Percentiles rank a stretch among this genome's conserved stretches.
phyloP scores from a whole-genome alignment of 208 protist genomes.

The Crithidia thermophila region DNA sequence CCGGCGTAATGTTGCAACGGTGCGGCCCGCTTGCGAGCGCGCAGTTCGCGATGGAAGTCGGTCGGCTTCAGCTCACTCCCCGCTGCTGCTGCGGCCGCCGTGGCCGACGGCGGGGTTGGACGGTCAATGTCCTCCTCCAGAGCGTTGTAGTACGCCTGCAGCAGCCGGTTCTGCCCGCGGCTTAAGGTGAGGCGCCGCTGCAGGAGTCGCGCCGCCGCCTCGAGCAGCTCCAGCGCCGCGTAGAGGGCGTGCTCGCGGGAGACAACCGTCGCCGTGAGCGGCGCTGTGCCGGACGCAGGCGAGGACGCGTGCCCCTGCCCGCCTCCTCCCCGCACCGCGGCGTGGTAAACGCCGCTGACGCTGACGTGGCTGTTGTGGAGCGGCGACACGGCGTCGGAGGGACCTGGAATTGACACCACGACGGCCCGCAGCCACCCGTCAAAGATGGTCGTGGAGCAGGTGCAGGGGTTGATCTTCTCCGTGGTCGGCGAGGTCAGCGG shows the following conservation, averaged over 20 bases:
- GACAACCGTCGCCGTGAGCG: neutral
- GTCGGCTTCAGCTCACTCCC: conserved; percentile 15
- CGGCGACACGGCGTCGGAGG: conserved; percentile 21
- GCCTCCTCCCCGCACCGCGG: neutral
- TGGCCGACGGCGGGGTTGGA: neutral
- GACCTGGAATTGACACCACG: conserved; percentile 37
- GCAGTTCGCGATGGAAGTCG: conserved; percentile 52
- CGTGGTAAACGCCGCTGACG: no score
- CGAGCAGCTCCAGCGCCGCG: conserved; percentile 41
- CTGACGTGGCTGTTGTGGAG: neutral
- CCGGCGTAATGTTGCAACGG: conserved; percentile 49
- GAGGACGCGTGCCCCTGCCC: no score
- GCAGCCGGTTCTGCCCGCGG: conserved; percentile 33
- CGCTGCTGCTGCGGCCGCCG: conserved; percentile 5
- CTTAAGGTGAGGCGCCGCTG: conserved; percentile 32
- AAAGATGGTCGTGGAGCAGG: conserved; percentile 30
- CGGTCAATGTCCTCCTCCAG: conserved; percentile 56
- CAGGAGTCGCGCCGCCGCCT: conserved; percentile 39
- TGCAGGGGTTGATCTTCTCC: conserved; percentile 40
- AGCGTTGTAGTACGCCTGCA: conserved; percentile 67
- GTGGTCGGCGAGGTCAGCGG: neutral
- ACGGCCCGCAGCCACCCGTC: conserved; percentile 53
- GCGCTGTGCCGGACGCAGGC: neutral
- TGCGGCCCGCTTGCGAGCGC: conserved; percentile 39
- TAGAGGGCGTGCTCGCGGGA: conserved; percentile 40